A percentile compares a stretch with the other conserved stretches of the same genome.
phyloP scores from a whole-genome alignment of 2,329 filamentous ascomycete species.

The Pyricularia sp. region DNA sequence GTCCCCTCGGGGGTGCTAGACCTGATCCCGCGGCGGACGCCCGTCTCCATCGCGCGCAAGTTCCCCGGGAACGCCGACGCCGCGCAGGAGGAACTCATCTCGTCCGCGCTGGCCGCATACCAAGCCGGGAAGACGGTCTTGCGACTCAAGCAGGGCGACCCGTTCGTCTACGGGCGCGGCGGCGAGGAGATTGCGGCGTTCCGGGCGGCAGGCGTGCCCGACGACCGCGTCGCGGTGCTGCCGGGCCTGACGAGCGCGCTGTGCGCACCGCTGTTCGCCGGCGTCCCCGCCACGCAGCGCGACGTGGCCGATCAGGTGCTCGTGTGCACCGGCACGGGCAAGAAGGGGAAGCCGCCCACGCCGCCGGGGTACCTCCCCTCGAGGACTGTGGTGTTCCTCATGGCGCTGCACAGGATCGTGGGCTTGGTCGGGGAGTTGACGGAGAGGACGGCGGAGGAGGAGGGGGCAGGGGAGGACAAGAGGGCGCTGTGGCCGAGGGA shows the following conservation, averaged over 20 bases:
- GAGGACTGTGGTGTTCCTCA: slow-evolving; percentile 83
- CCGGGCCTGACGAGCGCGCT: slow-evolving; percentile 86
- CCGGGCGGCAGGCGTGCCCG: slow-evolving; percentile 52
- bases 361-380: slow-evolving; percentile 66
- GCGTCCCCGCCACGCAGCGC: slow-evolving; percentile 77
- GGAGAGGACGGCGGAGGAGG: slow-evolving; percentile 20
- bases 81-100: slow-evolving; percentile 80
- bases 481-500: slow-evolving; percentile 52
- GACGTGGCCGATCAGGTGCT: slow-evolving; percentile 85
- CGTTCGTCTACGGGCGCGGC: slow-evolving; percentile 89
- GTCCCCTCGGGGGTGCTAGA: slow-evolving; percentile 76
- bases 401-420: slow-evolving; percentile 78
- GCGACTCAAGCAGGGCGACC: slow-evolving; percentile 89
- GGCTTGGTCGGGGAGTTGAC: slow-evolving; percentile 63
- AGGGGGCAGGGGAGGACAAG: slow-evolving; percentile 8
- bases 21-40: slow-evolving; percentile 78
- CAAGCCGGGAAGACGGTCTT: slow-evolving; percentile 63
- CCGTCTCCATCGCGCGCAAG: slow-evolving; percentile 85
- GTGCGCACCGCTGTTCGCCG: slow-evolving; percentile 76
- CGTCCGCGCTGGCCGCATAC: slow-evolving; percentile 58
- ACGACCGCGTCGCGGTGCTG: slow-evolving; percentile 49
- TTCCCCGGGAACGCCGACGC: slow-evolving; percentile 94
- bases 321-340: slow-evolving; percentile 90
- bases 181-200: slow-evolving; percentile 89
- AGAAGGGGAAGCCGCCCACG: slow-evolving; percentile 72